These are phyloP conservation scores for Pichia phayaonensis DNA, from an alignment of 805 yeast species.

Conservation along the genomic window DNA sequence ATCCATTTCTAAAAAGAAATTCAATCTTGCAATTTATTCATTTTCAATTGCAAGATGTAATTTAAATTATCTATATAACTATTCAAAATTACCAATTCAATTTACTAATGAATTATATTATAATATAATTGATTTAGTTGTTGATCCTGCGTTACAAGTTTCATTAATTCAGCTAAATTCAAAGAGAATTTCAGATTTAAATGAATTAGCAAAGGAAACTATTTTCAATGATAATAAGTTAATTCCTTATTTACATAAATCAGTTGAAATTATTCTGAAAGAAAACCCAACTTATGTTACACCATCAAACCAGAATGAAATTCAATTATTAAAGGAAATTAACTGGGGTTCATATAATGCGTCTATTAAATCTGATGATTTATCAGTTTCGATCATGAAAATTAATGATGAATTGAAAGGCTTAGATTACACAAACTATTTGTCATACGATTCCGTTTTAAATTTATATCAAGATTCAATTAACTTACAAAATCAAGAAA, in stretches of 20 bases:
- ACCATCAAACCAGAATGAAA: constrained; percentile 14
- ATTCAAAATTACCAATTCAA: constrained; percentile 17
- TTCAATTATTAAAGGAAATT: constrained; percentile 26
- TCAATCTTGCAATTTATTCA: constrained; percentile 44
- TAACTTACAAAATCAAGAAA: constrained; percentile 48
- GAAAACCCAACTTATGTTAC: constrained; percentile 33
- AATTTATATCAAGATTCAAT: constrained; percentile 65
- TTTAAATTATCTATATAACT: constrained; percentile 43
- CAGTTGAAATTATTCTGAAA: constrained; percentile 29
- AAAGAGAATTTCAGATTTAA: constrained; percentile 37
- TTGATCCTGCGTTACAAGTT: constrained; percentile 59
- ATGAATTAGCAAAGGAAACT: constrained; percentile 37
- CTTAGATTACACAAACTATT: constrained; percentile 30
- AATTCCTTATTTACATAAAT: constrained; percentile 30
- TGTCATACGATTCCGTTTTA: constrained; percentile 49
- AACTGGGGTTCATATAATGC: constrained; percentile 55
- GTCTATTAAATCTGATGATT: constrained; percentile 56
- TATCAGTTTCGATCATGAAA: constrained; percentile 51
- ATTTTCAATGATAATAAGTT: constrained; percentile 28
- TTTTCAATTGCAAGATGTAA: constrained; percentile 57
- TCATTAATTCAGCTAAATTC: constrained; percentile 24
- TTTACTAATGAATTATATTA: constrained; percentile 34
- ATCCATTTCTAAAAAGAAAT: constrained; percentile 45
- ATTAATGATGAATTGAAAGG: constrained; percentile 27
- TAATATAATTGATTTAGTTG: constrained; percentile 48